Evolutionary conservation across 2,329 filamentous ascomycete genomes (phyloP).

Genomic region (Berkeleyomyces rouxiae): DNA sequence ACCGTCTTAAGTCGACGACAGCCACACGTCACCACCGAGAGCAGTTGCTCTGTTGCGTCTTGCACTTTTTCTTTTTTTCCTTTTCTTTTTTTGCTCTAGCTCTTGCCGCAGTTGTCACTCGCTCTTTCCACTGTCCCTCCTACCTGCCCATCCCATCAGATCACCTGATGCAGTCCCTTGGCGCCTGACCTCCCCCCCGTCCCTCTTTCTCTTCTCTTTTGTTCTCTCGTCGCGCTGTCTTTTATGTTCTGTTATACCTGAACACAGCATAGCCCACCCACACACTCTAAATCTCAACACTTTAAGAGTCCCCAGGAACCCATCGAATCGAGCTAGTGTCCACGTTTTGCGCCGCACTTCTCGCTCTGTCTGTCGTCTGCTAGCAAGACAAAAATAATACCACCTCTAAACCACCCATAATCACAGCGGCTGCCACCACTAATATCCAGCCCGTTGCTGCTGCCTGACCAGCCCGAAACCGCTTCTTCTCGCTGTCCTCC

Average conservation of each 20-base stretch:
- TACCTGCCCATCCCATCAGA: not conserved
- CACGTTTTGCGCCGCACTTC: constrained; percentile 9
- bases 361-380: not conserved
- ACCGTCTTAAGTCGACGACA: not conserved
- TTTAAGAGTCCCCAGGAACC: no score
- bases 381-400: not conserved
- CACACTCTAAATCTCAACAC: not conserved
- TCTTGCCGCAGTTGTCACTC: no score
- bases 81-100: not conserved
- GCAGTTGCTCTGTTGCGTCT: not conserved
- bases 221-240: not conserved
- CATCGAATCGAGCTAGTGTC: not conserved
- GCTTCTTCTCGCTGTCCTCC: not conserved
- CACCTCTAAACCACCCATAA: not conserved
- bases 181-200: not conserved
- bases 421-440: not conserved
- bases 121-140: not conserved
- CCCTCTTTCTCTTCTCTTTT: not conserved
- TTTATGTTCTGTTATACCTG: not conserved
- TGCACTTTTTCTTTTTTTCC: not conserved
- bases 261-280: not conserved
- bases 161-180: not conserved
- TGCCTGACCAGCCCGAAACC: not conserved
- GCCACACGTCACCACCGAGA: not conserved
- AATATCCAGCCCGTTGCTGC: not conserved